Base-by-base conservation (phyloP, 257 asterid genomes). In the Ilex asprella region DNA sequence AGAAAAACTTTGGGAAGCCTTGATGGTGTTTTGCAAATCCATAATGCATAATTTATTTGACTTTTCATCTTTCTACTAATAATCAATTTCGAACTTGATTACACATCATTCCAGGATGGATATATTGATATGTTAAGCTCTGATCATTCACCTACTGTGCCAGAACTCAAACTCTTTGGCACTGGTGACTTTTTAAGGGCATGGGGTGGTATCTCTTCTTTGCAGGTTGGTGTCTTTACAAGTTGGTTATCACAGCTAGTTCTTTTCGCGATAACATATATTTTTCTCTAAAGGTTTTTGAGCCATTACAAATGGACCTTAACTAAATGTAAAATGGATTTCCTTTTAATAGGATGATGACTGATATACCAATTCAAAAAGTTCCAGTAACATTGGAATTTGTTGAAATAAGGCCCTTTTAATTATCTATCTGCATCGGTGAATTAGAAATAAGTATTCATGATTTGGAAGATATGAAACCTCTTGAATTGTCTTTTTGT, bases 181-280 rank as follows among this genome's bases (percentile, higher is more conserved):
- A 94, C 85, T 68, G 97, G 99, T 2, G 77, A 93, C 74, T 93
- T 93, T 79, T 84, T 89, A 35, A 83, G 67, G 76, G 99, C 99
- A 53, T 93, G 99, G 99, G 99, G 99, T 32, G 99, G 99, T 74
- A 82, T 93, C 62, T 87, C 99, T 39, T 86, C 96, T 49, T 75
- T 92, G 83, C 97, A 90, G 96, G 97, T 90, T 54, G 30, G 64
- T 61, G 21, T 44, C 9, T 64, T 64, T 44, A 12, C 56, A 55
- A 12, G 12, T 31, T 39, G 53, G 13, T 52, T 35, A 35, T 35
- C 41, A 35, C 41, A 8, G 5, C 41, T 35, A 35, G 41, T 35
- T 35, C 7, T 4, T 35, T 35, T 35, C 41, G 1, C 5, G 41
- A 35, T 35, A 35, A 4, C 41, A 35, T 1, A 35, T 35, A 35